Evolutionary conservation across 352 stramenopile genomes (phyloP), one percentile per base, ranked within the genome.

Genomic region (Plasmopara viticola): DNA sequence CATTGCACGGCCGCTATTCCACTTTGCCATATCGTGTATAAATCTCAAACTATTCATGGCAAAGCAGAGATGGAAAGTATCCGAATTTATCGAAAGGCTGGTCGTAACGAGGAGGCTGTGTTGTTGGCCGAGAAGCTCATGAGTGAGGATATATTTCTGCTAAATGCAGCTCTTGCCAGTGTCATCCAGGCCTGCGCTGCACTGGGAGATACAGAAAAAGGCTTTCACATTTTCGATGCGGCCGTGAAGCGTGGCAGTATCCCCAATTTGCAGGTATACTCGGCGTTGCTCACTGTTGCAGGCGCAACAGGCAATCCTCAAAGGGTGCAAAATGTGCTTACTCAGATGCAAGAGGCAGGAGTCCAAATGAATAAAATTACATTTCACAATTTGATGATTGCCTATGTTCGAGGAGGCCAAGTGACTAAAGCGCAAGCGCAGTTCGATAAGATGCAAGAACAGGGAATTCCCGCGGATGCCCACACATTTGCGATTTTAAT

Each of bases 401-500:
- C 78, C 38, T 90, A 87, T 68, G 69, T 70, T 30, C 83, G 74
- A 37, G 62, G 57, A 6, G 76, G 76, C 8, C 59, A 84, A 35
- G 63, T 70, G 15, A 61, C 74, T 10, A 45, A 73, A 38, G 75
- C 79, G 12, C 53, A 87, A n/a, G 51, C 62, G 38, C 68, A 87
- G 13, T 87, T 86, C 48, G 67, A 74, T 9, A 66, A 72, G 28
- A 80, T 90, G 54, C 72, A 75, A 47, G 47, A 58, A n/a, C 63
- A 76, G 12, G 71, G 66, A 0, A 68, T 90, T n/a, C 17, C 50
- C 6, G 66, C 74, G 0, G 67, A 78, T 46, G 78, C 74, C 34
- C 60, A 79, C 57, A 84, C 75, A 43, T 90, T 86, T 46, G 79
- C 80, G 14, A 87, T 90, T 33, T 58, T 90, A 8, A 90, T 94